Conservation (phyloP, 192 early-diverging fungal genomes). For the Phlyctochytrium arcticum region DNA sequence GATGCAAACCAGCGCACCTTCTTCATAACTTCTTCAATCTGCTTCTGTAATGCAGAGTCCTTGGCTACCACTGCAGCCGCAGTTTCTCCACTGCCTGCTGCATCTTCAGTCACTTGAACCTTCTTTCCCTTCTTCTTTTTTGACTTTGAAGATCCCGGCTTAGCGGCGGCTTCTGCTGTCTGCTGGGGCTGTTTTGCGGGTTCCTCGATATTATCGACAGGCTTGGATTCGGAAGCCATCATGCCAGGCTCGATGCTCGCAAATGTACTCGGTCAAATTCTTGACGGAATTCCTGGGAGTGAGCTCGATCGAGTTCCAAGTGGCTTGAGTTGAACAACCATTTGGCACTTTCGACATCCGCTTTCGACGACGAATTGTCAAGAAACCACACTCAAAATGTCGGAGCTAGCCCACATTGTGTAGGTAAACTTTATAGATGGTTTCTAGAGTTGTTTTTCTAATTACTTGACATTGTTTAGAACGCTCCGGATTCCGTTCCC, state of each 20-base stretch:
- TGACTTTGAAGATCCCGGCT: neutral
- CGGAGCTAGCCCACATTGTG: neutral
- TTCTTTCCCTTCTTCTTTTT: too few relatives aligned
- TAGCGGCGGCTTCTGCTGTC: neutral
- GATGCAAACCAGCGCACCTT: too few relatives aligned
- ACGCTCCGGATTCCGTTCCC: slow-evolving; percentile 16
- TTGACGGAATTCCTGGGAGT: too few relatives aligned
- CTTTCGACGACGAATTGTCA: too few relatives aligned
- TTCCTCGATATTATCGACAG: neutral
- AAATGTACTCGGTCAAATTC: too few relatives aligned
- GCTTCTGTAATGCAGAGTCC: neutral
- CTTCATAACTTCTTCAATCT: slow-evolving; percentile 9
- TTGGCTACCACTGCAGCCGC: neutral
- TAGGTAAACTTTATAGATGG: neutral
- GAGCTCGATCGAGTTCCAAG: too few relatives aligned
- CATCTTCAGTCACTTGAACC: neutral
- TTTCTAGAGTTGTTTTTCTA: neutral
- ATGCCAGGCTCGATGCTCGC: neutral
- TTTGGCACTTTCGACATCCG: too few relatives aligned
- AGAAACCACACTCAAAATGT: neutral
- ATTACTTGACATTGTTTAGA: neutral
- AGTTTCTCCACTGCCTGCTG: neutral
- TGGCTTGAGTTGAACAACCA: too few relatives aligned
- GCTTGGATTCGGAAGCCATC: neutral
- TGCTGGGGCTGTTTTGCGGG: too few relatives aligned